These are phyloP conservation scores for Teratosphaeria gauchensis DNA, from an alignment of 2,329 filamentous ascomycete genomes.

Conservation along the genomic window DNA sequence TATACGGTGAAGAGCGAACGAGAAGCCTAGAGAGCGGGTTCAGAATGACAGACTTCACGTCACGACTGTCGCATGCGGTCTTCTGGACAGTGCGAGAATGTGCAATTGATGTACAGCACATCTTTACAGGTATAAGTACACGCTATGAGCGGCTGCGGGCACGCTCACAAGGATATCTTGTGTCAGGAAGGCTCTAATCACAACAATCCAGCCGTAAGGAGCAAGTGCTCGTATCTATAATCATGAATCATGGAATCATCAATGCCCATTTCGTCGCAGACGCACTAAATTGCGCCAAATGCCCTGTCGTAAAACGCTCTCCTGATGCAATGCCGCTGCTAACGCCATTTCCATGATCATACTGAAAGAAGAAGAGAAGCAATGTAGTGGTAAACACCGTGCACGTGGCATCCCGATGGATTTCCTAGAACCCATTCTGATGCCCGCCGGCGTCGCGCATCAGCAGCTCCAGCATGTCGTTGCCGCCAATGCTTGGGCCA, in stretches of 20 bases:
- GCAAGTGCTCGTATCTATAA: not conserved
- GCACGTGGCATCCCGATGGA: not conserved
- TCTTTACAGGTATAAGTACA: not conserved
- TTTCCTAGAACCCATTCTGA: not conserved
- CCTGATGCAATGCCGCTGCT: not conserved
- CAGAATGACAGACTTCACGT: too few species aligned
- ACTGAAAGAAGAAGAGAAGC: not conserved
- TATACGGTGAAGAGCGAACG: conserved; percentile 35
- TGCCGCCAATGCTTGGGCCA: conserved; percentile 55
- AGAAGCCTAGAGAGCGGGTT: not conserved
- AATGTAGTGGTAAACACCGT: not conserved
- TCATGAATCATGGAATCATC: not conserved
- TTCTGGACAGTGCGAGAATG: not conserved
- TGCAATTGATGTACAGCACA: not conserved
- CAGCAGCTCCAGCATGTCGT: conserved; percentile 42
- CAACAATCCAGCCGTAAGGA: not conserved
- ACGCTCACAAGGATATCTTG: not conserved
- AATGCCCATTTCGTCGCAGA: not conserved
- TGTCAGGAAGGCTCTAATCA: not conserved
- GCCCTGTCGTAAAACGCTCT: not conserved
- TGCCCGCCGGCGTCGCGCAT: not conserved
- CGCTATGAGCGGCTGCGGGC: not conserved
- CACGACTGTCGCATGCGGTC: too few species aligned
- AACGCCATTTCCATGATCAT: not conserved
- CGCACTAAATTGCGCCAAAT: not conserved